These are phyloP conservation scores for Durotheca rogersii DNA, from an alignment of 495 filamentous ascomycete genomes.

Conservation along the genomic window DNA sequence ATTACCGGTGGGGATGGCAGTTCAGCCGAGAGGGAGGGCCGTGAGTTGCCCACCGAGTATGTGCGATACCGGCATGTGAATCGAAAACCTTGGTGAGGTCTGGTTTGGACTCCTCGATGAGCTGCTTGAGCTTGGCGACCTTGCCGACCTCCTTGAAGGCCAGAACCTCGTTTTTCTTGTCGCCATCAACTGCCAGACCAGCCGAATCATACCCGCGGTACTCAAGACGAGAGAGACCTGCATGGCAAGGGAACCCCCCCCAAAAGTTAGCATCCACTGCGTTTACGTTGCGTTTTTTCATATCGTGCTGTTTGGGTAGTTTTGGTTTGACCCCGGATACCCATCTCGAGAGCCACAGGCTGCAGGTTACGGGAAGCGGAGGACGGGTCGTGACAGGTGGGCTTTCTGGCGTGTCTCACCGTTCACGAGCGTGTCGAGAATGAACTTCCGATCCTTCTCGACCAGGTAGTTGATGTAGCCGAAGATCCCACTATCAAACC, in stretches of 20 bases:
- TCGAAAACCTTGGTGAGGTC: constrained; percentile 91
- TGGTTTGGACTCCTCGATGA: constrained; percentile 79
- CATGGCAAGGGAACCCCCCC: constrained; percentile 26
- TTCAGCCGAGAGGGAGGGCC: constrained; percentile 89
- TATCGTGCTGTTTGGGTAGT: too few relatives aligned
- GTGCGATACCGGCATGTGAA: constrained; percentile 95
- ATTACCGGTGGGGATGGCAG: constrained; percentile 97
- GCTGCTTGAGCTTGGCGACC: constrained; percentile 90
- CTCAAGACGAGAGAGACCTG: constrained; percentile 80
- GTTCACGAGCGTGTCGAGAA: constrained; percentile 94
- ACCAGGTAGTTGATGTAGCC: constrained; percentile 93
- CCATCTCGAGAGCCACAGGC: constrained; percentile 5
- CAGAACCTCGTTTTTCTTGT: constrained; percentile 97
- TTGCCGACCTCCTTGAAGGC: constrained; percentile 99
- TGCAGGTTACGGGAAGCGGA: constrained; percentile 8
- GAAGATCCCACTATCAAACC: constrained; percentile 82
- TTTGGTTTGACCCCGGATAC: background rate
- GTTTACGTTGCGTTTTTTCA: too few relatives aligned
- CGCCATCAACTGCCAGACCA: constrained; percentile 91
- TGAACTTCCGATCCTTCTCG: constrained; percentile 93
- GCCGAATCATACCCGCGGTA: constrained; percentile 98
- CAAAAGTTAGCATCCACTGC: constrained; percentile 27
- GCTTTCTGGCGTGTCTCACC: constrained; percentile 61
- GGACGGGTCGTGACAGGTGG: constrained; percentile 19
- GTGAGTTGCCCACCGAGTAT: constrained; percentile 98